A percentile compares a stretch with the other conserved stretches of the same genome.
These are phyloP conservation scores for Acanthamoeba lenticulata DNA, from an alignment of 208 protist species.

Conservation along the genomic window DNA sequence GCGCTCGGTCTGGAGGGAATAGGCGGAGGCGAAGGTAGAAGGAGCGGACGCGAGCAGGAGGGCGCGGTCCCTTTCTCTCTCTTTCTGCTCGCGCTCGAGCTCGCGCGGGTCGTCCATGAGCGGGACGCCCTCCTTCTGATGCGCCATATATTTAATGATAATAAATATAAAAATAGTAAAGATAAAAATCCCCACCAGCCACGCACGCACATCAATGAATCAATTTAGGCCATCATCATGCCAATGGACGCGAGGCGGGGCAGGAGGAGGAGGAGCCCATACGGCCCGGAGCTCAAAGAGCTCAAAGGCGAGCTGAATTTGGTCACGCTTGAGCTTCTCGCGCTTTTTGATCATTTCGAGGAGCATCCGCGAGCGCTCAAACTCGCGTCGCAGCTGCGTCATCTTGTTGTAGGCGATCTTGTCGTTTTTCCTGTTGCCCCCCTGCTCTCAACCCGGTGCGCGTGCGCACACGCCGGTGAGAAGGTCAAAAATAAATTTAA, in stretches of 20 bases:
- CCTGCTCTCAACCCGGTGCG: background rate
- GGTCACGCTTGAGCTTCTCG: constrained; percentile 46
- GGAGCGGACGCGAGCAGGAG: background rate
- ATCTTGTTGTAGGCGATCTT: background rate
- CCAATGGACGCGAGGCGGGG: too few species aligned
- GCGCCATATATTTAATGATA: background rate
- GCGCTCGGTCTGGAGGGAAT: background rate
- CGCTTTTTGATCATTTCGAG: constrained; percentile 54
- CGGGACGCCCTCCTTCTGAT: background rate
- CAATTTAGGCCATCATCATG: background rate
- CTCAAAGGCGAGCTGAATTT: background rate
- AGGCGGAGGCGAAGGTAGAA: background rate
- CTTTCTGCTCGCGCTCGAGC: background rate
- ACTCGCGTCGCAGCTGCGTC: constrained; percentile 25
- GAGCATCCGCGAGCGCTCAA: constrained; percentile 41
- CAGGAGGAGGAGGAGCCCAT: background rate
- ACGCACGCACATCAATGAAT: too few species aligned
- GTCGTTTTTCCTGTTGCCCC: constrained; percentile 25
- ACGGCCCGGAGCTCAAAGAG: constrained; percentile 13
- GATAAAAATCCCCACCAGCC: background rate
- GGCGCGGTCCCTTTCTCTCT: background rate
- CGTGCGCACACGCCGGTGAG: background rate
- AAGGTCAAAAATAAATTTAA: background rate
- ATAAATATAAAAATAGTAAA: background rate
- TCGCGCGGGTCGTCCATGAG: background rate